A percentile compares a stretch with the other conserved stretches of the same genome.
Evolutionary conservation across 2,329 filamentous ascomycete species (phyloP).

Genomic region (Neonectria sp.): DNA sequence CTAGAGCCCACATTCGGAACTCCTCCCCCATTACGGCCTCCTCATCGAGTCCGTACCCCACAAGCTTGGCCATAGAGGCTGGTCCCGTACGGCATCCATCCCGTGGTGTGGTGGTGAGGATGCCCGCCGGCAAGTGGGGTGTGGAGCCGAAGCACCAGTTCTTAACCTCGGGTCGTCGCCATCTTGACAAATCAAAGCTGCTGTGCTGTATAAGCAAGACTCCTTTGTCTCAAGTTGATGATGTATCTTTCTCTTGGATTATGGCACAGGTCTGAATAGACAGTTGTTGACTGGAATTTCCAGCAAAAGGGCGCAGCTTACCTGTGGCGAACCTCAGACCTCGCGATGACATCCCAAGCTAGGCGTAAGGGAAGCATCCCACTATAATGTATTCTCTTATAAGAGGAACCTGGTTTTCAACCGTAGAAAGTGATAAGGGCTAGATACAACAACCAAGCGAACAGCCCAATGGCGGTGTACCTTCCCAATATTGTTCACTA

Average conservation of each 20-base stretch:
- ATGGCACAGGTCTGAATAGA: neutral
- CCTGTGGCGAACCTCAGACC: neutral
- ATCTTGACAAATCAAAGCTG: conserved; percentile 3
- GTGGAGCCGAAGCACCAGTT: conserved; percentile 23
- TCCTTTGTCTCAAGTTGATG: neutral
- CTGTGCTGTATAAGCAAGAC: neutral
- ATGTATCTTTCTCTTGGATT: neutral
- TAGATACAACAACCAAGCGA: too few relatives aligned
- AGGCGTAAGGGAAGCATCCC: neutral
- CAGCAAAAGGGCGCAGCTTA: neutral
- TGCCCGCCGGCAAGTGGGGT: conserved; percentile 29
- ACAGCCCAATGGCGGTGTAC: too few relatives aligned
- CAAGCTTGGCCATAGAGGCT: conserved; percentile 1
- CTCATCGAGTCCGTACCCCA: conserved; percentile 13
- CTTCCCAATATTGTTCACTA: too few relatives aligned
- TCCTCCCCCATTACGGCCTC: conserved; percentile 26
- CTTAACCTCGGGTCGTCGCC: neutral
- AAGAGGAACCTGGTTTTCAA: neutral
- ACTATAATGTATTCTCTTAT: neutral
- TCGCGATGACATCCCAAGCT: neutral
- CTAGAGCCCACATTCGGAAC: conserved; percentile 21
- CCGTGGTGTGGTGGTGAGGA: neutral
- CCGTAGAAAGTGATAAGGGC: neutral
- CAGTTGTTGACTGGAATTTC: neutral
- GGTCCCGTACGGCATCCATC: conserved; percentile 6